Evolutionary conservation across 768 basidiomycete species (phyloP).

Genomic region (Tulasnella sp.): DNA sequence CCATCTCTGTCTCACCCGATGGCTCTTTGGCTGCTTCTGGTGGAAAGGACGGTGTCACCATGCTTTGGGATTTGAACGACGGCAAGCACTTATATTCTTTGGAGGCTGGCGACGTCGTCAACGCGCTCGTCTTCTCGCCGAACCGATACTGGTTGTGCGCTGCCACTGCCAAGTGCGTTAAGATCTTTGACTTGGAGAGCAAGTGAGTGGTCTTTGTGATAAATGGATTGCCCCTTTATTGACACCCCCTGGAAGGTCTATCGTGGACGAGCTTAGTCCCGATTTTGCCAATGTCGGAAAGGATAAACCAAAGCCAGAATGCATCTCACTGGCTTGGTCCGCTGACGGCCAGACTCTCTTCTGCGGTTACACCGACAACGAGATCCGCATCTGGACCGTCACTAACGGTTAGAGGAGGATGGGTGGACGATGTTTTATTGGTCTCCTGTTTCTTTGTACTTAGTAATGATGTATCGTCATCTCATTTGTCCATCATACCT

Average conservation of each 20-base stretch:
- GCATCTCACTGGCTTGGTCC: conserved; percentile 97
- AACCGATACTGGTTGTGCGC: conserved; percentile 99
- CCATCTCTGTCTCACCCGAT: conserved; percentile 97
- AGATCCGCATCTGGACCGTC: conserved; percentile 91
- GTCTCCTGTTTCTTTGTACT: conserved; percentile 16
- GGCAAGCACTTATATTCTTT: conserved; percentile 99
- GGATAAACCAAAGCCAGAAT: conserved; percentile 64
- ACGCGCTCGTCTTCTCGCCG: conserved; percentile 98
- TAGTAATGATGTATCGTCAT: conserved; percentile 15
- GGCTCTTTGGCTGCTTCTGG: conserved; percentile 98
- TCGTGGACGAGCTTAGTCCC: conserved; percentile 98
- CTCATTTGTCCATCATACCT: neutral
- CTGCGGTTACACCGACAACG: conserved; percentile 95
- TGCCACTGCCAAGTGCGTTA: conserved; percentile 94
- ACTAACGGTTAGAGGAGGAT: conserved; percentile 41
- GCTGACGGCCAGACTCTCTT: conserved; percentile 97
- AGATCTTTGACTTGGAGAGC: conserved; percentile 99
- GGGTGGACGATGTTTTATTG: conserved; percentile 7
- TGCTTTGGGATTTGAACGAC: conserved; percentile 99
- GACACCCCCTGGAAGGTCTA: conserved; percentile 60
- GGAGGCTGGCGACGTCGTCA: conserved; percentile 97
- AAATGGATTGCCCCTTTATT: neutral
- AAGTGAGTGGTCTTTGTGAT: conserved; percentile 61
- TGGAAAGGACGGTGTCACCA: conserved; percentile 99
- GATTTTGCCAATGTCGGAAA: conserved; percentile 79